A percentile compares a stretch with the other conserved stretches of the same genome.
Conservation (phyloP, 768 basidiomycete species). For the Tricholomella constricta region DNA sequence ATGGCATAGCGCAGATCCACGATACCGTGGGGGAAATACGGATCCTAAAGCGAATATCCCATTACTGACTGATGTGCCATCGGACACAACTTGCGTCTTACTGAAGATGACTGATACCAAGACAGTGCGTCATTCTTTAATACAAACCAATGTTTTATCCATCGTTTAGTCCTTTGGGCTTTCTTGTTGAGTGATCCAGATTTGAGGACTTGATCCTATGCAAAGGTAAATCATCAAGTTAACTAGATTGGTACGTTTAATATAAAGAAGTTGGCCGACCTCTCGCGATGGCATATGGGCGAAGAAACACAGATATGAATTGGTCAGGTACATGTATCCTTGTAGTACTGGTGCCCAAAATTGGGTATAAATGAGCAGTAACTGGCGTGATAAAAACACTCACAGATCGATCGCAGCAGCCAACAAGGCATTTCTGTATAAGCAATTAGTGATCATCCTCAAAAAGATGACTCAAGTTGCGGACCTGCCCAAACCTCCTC, state of each 20-base stretch:
- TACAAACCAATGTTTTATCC: conserved; percentile 96
- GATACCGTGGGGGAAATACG: conserved; percentile 96
- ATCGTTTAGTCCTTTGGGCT: conserved; percentile 85
- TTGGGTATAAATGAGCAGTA: background rate
- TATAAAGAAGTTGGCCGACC: conserved; percentile 47
- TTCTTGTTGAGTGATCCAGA: conserved; percentile 90
- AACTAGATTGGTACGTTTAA: background rate
- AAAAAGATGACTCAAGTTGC: conserved; percentile 22
- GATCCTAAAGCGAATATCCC: conserved; percentile 59
- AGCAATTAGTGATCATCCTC: conserved; percentile 5
- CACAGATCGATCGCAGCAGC: conserved; percentile 86
- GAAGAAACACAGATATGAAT: conserved; percentile 94
- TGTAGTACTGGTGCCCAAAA: conserved; percentile 68
- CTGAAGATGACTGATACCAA: conserved; percentile 95
- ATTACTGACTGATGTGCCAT: background rate
- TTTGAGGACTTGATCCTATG: conserved; percentile 88
- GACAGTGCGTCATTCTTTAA: conserved; percentile 94
- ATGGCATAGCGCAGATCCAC: conserved; percentile 94
- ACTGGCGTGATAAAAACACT: conserved; percentile 36
- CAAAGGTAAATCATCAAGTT: conserved; percentile 6
- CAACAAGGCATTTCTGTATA: conserved; percentile 87
- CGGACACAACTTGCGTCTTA: conserved; percentile 36
- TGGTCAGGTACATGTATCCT: conserved; percentile 96
- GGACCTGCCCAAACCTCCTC: conserved; percentile 83
- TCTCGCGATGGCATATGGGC: conserved; percentile 91